Evolutionary conservation across 2,329 filamentous ascomycete species (phyloP), one percentile per base, ranked within the genome.

Genomic region (Remersonia thermophila): DNA sequence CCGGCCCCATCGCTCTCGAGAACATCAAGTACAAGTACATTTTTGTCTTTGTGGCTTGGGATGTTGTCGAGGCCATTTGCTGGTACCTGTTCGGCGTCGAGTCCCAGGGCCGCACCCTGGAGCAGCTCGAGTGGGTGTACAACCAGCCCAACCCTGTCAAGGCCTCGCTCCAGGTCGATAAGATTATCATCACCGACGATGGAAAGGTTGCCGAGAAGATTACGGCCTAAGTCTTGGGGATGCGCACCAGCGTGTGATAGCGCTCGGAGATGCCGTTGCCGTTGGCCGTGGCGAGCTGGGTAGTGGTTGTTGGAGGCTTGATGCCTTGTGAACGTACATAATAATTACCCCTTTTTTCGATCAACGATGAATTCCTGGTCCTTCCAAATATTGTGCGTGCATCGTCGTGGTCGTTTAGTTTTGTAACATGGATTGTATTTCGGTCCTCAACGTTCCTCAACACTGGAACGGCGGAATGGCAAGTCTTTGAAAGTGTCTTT

Each of bases 71-170:
- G 47, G 41, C 60, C 1, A 15, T 57, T 5, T 45, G 54, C 18
- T 67, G 64, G 63, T 66, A 60, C 42, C 43, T 67, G 30, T 66
- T 67, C 38, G 55, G 62, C 48, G 64, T 67, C 44, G 64, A 68
- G 45, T 60, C 62, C 3, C 63, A 67, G 41, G 65, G 65, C 32
- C 63, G 64, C 27, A 67, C 65, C 3, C 58, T 68, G 17, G 65
- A 68, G 45, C 56, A 67, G 47, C 56, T 68, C 26, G 63, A 66
- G 44, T 66, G 63, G 62, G 61, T 68, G 9, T 68, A 67, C 50
- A 51, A 63, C 45, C 64, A 67, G 47, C 58, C 61, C 16, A 62
- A 63, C 43, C 64, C 65, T 1, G 65, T 68, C 52, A 64, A 66
- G 51, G 65, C 65, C 9, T 69, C 65, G 4, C 54, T 60, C 39